Conservation (phyloP, 495 filamentous ascomycete genomes). For the Trichoderma erinaceum region DNA sequence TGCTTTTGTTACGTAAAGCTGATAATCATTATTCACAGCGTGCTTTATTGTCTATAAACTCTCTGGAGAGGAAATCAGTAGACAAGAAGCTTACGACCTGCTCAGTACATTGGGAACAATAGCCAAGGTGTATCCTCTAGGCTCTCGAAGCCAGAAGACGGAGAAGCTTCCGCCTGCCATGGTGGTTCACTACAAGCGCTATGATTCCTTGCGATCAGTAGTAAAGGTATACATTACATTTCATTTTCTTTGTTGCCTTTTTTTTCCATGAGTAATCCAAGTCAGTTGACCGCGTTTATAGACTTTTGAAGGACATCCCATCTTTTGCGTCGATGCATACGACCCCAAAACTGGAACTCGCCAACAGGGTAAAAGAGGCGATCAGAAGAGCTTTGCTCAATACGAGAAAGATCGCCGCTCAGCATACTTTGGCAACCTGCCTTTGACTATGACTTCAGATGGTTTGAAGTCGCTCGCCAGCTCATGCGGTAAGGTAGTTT, state of each 20-base stretch:
- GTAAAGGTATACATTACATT: slow-evolving; percentile 32
- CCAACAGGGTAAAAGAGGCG: slow-evolving; percentile 25
- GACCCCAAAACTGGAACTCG: slow-evolving; percentile 18
- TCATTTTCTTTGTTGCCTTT: slow-evolving; percentile 8
- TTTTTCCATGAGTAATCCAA: slow-evolving; percentile 9
- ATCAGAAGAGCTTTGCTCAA: slow-evolving; percentile 30
- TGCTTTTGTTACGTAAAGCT: background rate
- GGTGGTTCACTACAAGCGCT: slow-evolving; percentile 45
- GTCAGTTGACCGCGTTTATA: slow-evolving; percentile 11
- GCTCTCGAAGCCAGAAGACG: slow-evolving; percentile 22
- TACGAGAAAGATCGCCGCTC: slow-evolving; percentile 46
- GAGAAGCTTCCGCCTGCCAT: slow-evolving; percentile 41
- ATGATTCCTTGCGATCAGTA: slow-evolving; percentile 36
- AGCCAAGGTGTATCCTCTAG: slow-evolving; percentile 27
- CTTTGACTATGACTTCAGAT: slow-evolving; percentile 31
- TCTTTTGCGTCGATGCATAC: background rate
- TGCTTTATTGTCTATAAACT: slow-evolving; percentile 44
- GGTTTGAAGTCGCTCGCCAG: slow-evolving; percentile 34
- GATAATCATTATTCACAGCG: slow-evolving; percentile 29
- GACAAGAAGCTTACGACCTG: slow-evolving; percentile 37
- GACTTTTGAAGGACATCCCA: slow-evolving; percentile 3
- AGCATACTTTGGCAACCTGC: slow-evolving; percentile 47
- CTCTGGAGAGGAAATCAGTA: slow-evolving; percentile 32
- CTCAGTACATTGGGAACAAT: slow-evolving; percentile 38
- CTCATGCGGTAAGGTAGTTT: slow-evolving; percentile 34